Base-by-base conservation (phyloP, 1,139 yeast species). In the Magnusiomyces paraingens region DNA sequence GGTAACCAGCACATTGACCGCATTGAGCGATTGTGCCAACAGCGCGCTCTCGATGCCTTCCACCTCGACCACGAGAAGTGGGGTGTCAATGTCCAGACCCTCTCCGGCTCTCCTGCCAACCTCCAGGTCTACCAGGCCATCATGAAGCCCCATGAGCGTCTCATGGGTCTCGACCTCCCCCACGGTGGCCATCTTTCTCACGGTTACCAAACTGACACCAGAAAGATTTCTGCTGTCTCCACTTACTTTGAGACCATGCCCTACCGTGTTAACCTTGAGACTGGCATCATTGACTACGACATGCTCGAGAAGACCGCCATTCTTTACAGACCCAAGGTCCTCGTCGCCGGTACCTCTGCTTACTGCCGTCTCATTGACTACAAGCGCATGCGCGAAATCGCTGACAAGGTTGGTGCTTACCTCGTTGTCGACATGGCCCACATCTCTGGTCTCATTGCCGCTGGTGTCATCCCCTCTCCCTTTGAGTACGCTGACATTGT, bases 171-270 rank as follows among this genome's bases (percentile, higher is more conserved):
- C 65, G 97, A 91, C 70, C 79, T 91, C 67, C 97, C 98, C 60
- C 97, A 91, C 65, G 98, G 98, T 64, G 98, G 98, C 56, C 98
- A 91, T 71, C 80, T 91, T 69, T 87, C 96, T 49, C 98, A 91
- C 70, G 98, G 98, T 58, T 91, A 91, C 75, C 96, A 90, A 75
- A 86, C 95, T 52, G 84, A 86, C 61, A 77, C 89, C 56, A 80
- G 91, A 60, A 91, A 91, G 78, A 90, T 91, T 64, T 87, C 96
- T 18, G 89, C 81, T 65, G 84, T 91, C 59, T 90, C 97, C 51
- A 91, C 89, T 67, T 91, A 91, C 73, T 91, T 91, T 76, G 95
- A 89, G 76, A 90, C 97, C 58, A 89, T 91, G 96, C 97, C 98
- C 41, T 91, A 91, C 77, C 81, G 95, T 68, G 83, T 91, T 59